Evolutionary conservation across 768 basidiomycete species (phyloP).

Genomic region (Tricholoma sp.): DNA sequence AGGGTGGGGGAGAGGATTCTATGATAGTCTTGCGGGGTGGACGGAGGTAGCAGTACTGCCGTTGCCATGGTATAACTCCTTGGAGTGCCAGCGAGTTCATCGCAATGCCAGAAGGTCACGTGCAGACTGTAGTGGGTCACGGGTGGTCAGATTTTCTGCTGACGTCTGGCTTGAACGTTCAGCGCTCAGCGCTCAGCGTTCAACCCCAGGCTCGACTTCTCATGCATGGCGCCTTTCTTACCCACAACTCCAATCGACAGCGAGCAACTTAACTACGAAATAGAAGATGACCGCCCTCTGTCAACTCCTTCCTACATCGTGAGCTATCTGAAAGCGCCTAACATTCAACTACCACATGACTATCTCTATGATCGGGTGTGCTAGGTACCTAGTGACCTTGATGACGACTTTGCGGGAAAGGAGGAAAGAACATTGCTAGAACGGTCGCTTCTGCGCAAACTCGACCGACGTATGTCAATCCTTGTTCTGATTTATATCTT

Average conservation of each 20-base stretch:
- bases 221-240: background rate
- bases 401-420: conserved; percentile 44
- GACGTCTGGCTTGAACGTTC: too few relatives aligned
- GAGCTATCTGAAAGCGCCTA: background rate
- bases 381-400: conserved; percentile 5
- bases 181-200: too few relatives aligned
- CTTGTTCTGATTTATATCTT: conserved; percentile 48
- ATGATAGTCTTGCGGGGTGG: conserved; percentile 57
- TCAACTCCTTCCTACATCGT: background rate
- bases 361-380: background rate
- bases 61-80: conserved; percentile 26
- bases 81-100: too few relatives aligned
- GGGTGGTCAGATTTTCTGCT: too few relatives aligned
- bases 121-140: too few relatives aligned
- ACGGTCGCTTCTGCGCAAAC: conserved; percentile 46
- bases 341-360: background rate
- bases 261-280: background rate
- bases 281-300: background rate
- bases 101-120: background rate
- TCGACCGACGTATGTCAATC: conserved; percentile 54
- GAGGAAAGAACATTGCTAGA: conserved; percentile 45
- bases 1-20: conserved; percentile 58
- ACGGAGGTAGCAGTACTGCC: conserved; percentile 36
- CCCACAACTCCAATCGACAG: background rate
- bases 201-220: background rate